A percentile compares a stretch with the other conserved stretches of the same genome.
Conservation (phyloP, 805 yeast genomes). For the Candida germanica region DNA sequence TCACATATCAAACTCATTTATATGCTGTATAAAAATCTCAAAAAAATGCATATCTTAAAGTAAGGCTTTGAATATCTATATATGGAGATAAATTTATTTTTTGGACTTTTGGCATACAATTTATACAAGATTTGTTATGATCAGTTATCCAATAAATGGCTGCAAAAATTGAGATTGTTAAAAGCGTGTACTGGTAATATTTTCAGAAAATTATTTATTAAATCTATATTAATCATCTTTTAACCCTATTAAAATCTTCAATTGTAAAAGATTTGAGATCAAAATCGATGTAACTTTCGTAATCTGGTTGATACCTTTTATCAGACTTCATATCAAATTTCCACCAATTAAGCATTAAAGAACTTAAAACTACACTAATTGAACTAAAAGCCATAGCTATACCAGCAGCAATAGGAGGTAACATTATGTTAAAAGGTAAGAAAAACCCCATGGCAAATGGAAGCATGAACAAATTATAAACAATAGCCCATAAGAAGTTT, state of each 20-base stretch:
- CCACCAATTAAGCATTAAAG: constrained; percentile 72
- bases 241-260: constrained; percentile 21
- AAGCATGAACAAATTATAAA: constrained; percentile 79
- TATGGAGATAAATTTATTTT: no score
- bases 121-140: no score
- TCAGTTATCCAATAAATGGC: no score
- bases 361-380: constrained; percentile 80
- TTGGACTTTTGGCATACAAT: no score
- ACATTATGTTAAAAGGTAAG: constrained; percentile 66
- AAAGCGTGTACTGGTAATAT: no score
- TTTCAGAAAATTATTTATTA: no score
- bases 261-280: constrained; percentile 23
- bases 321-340: constrained; percentile 28
- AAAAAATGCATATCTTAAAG: no score
- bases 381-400: constrained; percentile 93
- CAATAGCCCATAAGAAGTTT: constrained; percentile 84
- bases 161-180: no score
- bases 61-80: background rate
- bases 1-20: no score
- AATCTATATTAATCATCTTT: no score
- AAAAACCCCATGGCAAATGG: constrained; percentile 95
- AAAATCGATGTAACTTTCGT: constrained; percentile 21
- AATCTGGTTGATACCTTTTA: constrained; percentile 14
- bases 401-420: constrained; percentile 89
- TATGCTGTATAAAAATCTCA: no score